phyloP scores from a whole-genome alignment of 768 basidiomycete species.

The Boletus subparvulus region DNA sequence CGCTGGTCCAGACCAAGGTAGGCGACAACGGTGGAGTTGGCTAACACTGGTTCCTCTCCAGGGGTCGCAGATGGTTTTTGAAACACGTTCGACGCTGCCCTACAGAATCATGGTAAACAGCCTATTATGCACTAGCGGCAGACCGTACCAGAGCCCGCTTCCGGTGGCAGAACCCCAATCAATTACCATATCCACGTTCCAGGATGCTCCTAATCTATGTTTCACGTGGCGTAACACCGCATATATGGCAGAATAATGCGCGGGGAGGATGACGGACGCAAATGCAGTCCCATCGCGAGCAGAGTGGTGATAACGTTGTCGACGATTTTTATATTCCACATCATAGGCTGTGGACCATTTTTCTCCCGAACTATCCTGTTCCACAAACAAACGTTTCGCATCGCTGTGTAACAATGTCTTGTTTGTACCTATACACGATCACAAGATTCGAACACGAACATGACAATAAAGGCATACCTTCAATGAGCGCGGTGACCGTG shows the following conservation, averaged over 20 bases:
- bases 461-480: conserved; percentile 42
- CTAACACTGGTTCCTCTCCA: conserved; percentile 37
- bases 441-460: conserved; percentile 7
- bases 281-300: conserved; percentile 81
- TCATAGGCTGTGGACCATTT: conserved; percentile 59
- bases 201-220: conserved; percentile 60
- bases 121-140: neutral
- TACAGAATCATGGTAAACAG: conserved; percentile 30
- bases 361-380: conserved; percentile 31
- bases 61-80: conserved; percentile 37
- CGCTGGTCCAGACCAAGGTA: conserved; percentile 82
- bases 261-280: conserved; percentile 80
- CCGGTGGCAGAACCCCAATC: conserved; percentile 88
- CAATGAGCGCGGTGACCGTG: conserved; percentile 65
- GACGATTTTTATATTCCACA: conserved; percentile 56
- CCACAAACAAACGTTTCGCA: conserved; percentile 66
- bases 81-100: conserved; percentile 70
- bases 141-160: conserved; percentile 74
- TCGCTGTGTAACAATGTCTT: conserved; percentile 66
- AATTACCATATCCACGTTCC: conserved; percentile 58
- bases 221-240: conserved; percentile 71
- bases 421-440: conserved; percentile 51
- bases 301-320: conserved; percentile 57
- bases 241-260: conserved; percentile 78
- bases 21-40: conserved; percentile 51